Evolutionary conservation across 2,329 filamentous ascomycete species (phyloP).

Genomic region (Capronia coronata): DNA sequence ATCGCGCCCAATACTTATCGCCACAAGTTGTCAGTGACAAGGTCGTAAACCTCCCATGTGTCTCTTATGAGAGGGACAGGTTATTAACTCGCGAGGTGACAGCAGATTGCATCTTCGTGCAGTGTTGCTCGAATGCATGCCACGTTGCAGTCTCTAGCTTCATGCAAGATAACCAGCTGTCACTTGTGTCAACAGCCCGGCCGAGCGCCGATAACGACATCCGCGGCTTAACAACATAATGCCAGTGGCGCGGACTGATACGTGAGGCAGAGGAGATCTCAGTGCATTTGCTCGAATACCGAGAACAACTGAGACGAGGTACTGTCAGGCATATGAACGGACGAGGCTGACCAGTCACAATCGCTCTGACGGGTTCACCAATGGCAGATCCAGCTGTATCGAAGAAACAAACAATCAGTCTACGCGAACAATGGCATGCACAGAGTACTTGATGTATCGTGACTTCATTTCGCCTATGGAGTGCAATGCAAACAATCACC

Average conservation of each 20-base stretch:
- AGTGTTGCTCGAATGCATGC: neutral
- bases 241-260: no score
- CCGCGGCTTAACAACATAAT: neutral
- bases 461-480: slow-evolving; percentile 16
- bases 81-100: neutral
- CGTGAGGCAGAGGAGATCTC: no score
- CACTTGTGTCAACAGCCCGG: neutral
- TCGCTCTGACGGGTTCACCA: neutral
- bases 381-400: no score
- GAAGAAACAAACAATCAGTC: neutral
- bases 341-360: slow-evolving; percentile 8
- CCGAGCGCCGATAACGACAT: neutral
- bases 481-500: neutral
- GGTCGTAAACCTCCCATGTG: neutral
- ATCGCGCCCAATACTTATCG: slow-evolving; percentile 2
- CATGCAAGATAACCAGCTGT: slow-evolving; percentile 7
- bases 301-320: no score
- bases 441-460: slow-evolving; percentile 12
- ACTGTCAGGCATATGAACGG: neutral
- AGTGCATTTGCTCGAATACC: no score
- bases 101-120: neutral
- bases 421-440: neutral
- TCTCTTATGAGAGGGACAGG: neutral
- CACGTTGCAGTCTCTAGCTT: slow-evolving; percentile 9
- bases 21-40: neutral